Conservation (phyloP, 164 flowering plant genomes). For the Nymphaea thermarum region DNA sequence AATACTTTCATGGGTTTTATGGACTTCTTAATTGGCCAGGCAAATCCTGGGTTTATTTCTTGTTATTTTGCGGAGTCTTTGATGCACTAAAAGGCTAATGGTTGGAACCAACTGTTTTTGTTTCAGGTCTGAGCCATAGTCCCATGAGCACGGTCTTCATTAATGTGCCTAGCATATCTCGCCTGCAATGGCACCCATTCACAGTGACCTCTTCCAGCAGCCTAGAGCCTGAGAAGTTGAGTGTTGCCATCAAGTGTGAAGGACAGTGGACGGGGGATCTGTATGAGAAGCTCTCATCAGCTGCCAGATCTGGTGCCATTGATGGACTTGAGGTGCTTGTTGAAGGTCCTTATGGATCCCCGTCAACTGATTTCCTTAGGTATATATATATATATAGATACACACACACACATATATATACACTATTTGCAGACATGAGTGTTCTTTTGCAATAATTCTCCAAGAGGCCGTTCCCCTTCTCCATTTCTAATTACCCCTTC, state of each 20-base stretch:
- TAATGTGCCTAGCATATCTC: conserved; percentile 51
- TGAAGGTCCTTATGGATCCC: conserved; percentile 93
- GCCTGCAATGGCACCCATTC: conserved; percentile 84
- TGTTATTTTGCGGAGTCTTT: no score
- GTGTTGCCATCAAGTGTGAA: conserved; percentile 37
- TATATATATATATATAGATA: conserved; percentile 5
- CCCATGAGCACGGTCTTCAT: conserved; percentile 53
- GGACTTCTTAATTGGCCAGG: background rate
- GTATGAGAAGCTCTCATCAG: conserved; percentile 29
- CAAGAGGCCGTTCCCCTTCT: no score
- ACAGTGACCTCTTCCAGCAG: conserved; percentile 45
- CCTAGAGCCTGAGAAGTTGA: conserved; percentile 48
- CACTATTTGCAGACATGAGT: background rate
- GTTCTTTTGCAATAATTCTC: background rate
- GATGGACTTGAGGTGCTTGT: conserved; percentile 50
- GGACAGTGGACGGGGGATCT: conserved; percentile 70
- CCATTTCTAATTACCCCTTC: background rate
- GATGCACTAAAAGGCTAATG: no score
- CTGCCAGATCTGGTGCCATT: conserved; percentile 17
- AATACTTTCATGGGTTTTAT: no score
- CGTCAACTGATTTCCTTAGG: conserved; percentile 51
- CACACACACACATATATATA: background rate
- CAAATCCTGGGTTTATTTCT: no score
- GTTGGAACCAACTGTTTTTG: no score
- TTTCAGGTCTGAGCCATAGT: conserved; percentile 40